These are phyloP conservation scores for Rhododendron ferrugineum DNA, from an alignment of 148 eudicot genomes.

Conservation along the genomic window DNA sequence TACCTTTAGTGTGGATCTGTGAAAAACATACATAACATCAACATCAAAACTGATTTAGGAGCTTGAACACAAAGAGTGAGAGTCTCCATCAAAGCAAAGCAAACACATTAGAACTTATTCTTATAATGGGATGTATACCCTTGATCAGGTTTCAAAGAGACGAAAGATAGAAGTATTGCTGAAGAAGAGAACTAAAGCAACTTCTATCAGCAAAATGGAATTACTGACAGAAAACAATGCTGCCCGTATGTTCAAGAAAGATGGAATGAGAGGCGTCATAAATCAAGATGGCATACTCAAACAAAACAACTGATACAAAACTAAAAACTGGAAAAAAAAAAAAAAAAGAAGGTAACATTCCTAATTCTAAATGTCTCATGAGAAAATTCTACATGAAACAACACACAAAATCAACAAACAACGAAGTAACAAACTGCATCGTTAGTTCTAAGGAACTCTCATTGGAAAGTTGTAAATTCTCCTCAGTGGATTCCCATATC, in stretches of 20 bases:
- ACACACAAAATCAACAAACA: no score
- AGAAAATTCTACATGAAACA: not conserved
- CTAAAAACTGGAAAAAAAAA: no score
- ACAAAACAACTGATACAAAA: no score
- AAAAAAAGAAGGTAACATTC: no score
- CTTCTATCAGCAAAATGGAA: not conserved
- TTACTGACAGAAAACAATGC: no score
- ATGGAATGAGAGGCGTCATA: no score
- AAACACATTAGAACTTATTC: not conserved
- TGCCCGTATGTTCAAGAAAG: no score
- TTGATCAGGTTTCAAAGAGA: not conserved
- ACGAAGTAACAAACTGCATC: not conserved
- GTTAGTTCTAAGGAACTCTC: not conserved
- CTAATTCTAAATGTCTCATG: no score
- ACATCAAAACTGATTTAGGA: not conserved
- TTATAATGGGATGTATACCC: not conserved
- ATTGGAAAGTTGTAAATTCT: not conserved
- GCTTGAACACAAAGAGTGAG: not conserved
- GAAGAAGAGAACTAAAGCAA: not conserved
- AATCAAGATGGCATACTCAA: no score
- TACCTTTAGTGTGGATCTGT: constrained; percentile 94
- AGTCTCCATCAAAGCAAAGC: not conserved
- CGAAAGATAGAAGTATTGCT: not conserved
- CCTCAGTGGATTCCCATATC: no score
- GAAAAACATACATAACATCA: not conserved